Conservation (phyloP, 2,329 filamentous ascomycete species). For the Cryphonectria radicalis region DNA sequence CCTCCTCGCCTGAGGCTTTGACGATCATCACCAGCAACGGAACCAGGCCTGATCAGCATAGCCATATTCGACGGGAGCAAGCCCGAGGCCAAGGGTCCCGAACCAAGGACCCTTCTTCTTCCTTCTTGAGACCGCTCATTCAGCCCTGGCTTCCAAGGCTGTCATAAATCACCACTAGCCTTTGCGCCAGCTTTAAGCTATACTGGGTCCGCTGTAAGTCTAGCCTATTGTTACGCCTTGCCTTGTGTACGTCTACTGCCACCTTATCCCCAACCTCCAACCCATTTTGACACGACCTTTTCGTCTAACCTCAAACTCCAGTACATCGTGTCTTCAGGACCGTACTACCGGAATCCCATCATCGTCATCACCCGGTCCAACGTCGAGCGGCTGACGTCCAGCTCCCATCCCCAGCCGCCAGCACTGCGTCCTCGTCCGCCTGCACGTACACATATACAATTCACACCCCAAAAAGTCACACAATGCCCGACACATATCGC, state of each 20-base stretch:
- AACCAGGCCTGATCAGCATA: conserved; percentile 26
- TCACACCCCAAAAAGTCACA: conserved; percentile 20
- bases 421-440: not conserved
- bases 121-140: conserved; percentile 6
- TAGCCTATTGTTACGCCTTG: conserved; percentile 1
- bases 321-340: not conserved
- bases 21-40: not conserved
- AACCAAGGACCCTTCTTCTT: not conserved
- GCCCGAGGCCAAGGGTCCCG: conserved; percentile 10
- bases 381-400: conserved; percentile 1
- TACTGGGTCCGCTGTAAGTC: not conserved
- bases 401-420: conserved; percentile 14
- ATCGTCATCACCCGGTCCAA: not conserved
- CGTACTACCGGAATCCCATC: no score
- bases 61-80: conserved; percentile 8
- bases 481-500: conserved; percentile 36
- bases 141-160: not conserved
- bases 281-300: conserved; percentile 7
- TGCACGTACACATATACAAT: not conserved
- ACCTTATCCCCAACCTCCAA: not conserved
- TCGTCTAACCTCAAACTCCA: not conserved
- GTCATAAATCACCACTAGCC: conserved; percentile 2
- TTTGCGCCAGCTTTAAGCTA: not conserved
- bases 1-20: conserved; percentile 3
- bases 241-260: conserved; percentile 3